Percentiles rank a stretch among this genome's conserved stretches.
Conservation (phyloP, 2,329 filamentous ascomycete species). For the Clarireedia sp. region DNA sequence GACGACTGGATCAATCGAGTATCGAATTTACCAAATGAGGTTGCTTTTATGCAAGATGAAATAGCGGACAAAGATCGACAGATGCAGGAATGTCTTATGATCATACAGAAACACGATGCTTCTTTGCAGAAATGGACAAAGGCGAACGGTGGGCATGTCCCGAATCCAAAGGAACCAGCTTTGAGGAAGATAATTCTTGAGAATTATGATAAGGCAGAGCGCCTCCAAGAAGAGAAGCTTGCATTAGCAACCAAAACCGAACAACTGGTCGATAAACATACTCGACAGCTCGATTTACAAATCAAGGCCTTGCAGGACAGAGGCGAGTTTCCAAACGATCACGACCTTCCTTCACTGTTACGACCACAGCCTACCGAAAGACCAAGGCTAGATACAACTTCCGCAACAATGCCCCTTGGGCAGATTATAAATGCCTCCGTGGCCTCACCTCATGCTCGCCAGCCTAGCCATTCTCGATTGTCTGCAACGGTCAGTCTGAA, state of each 20-base stretch:
- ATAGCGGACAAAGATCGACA: conserved; percentile 71
- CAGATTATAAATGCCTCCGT: conserved; percentile 21
- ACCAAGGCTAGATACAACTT: conserved; percentile 18
- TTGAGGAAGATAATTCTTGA: conserved; percentile 59
- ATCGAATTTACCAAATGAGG: conserved; percentile 73
- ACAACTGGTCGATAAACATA: conserved; percentile 53
- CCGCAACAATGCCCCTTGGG: conserved; percentile 18
- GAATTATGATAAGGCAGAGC: conserved; percentile 60
- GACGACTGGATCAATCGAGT: conserved; percentile 71
- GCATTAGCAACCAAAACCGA: conserved; percentile 58
- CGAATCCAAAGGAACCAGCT: conserved; percentile 67
- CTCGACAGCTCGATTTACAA: conserved; percentile 52
- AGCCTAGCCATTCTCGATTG: conserved; percentile 24
- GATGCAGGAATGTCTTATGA: conserved; percentile 59
- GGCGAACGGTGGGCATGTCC: conserved; percentile 62
- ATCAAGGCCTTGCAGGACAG: conserved; percentile 55
- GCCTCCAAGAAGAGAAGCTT: conserved; percentile 68
- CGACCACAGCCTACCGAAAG: conserved; percentile 46
- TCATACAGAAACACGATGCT: conserved; percentile 63
- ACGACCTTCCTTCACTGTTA: conserved; percentile 55
- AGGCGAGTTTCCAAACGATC: conserved; percentile 41
- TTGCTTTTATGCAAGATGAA: conserved; percentile 77
- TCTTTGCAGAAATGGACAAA: conserved; percentile 79
- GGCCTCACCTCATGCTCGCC: conserved; percentile 19
- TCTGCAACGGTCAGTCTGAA: conserved; percentile 20